phyloP scores from a whole-genome alignment of 2,329 filamentous ascomycete genomes.

The Alternaria conjuncta region DNA sequence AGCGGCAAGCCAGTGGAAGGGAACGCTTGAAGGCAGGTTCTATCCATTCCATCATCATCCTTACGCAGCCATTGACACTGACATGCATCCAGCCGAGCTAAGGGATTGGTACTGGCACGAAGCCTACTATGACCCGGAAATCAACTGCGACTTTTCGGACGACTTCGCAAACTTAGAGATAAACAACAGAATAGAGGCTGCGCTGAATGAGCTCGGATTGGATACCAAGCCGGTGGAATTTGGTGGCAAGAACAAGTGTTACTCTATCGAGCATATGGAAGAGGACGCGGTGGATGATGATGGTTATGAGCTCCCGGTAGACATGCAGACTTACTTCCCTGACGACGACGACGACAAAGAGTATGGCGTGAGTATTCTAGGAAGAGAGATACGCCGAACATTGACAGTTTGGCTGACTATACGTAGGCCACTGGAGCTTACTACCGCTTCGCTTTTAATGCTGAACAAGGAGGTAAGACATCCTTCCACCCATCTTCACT shows the following conservation, averaged over 20 bases:
- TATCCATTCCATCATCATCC: neutral
- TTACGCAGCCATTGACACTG: neutral
- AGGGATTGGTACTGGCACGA: constrained; percentile 18
- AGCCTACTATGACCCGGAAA: neutral
- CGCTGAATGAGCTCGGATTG: neutral
- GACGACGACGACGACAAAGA: neutral
- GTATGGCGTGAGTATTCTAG: neutral
- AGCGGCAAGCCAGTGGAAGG: neutral
- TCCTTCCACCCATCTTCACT: neutral
- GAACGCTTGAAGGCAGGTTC: neutral
- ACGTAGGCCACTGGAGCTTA: neutral
- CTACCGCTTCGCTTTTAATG: neutral
- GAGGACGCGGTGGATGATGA: neutral
- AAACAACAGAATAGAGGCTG: neutral
- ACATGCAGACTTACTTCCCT: neutral
- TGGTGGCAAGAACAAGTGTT: neutral
- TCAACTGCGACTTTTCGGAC: constrained; percentile 2
- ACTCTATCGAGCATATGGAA: neutral
- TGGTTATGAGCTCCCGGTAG: neutral
- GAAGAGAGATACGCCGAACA: neutral
- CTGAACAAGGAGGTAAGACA: neutral
- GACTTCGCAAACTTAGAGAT: neutral
- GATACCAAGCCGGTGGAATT: neutral
- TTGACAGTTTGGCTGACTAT: neutral
- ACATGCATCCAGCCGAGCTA: neutral